phyloP scores from a whole-genome alignment of 176 grass and related monocot species.

The Oryza meridionalis region DNA sequence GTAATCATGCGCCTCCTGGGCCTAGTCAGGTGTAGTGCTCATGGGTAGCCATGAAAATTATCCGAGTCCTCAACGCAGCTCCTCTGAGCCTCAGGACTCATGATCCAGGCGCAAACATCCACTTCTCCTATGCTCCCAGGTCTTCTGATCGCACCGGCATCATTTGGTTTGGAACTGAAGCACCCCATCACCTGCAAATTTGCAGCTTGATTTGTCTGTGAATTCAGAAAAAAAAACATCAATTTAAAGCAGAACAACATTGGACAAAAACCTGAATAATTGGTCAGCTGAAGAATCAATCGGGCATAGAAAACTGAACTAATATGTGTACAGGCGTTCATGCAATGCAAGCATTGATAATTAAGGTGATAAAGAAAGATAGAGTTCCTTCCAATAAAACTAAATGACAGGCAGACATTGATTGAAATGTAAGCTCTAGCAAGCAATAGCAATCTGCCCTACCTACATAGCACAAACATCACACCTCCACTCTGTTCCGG shows the following conservation, averaged over 20 bases:
- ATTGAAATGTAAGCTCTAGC: constrained; percentile 19
- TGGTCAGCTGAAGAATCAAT: background rate
- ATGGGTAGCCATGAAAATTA: constrained; percentile 64
- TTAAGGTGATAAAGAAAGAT: background rate
- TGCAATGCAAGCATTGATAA: background rate
- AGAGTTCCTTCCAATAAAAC: background rate
- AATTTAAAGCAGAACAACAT: background rate
- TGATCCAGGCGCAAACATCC: constrained; percentile 72
- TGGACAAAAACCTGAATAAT: background rate
- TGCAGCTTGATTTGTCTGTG: background rate
- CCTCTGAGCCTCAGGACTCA: constrained; percentile 67
- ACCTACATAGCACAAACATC: background rate
- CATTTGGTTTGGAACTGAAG: constrained; percentile 58
- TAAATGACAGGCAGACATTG: background rate
- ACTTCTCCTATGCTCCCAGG: constrained; percentile 79
- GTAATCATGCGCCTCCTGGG: constrained; percentile 55
- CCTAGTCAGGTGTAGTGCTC: constrained; percentile 63
- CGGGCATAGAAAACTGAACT: background rate
- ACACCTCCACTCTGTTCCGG: no score
- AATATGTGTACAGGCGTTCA: background rate
- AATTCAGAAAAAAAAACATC: background rate
- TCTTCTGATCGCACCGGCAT: constrained; percentile 41
- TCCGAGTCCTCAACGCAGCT: constrained; percentile 45
- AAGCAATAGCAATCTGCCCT: constrained; percentile 10
- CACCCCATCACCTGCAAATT: constrained; percentile 69